Conservation (phyloP, 371 early-diverging fungal species). For the Rhizopus arrhizus region DNA sequence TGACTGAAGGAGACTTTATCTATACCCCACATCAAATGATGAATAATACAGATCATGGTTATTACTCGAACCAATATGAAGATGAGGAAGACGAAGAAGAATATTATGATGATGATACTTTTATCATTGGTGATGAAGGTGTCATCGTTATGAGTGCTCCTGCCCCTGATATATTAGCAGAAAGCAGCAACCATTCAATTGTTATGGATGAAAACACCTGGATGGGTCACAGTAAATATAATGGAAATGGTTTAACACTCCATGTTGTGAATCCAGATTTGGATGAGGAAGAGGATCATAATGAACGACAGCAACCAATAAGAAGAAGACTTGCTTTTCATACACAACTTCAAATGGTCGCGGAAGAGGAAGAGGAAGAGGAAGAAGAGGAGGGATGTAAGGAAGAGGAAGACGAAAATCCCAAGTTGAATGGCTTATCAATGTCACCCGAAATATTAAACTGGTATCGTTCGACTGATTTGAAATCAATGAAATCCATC, state of each 20-base stretch:
- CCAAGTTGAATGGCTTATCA: slow-evolving; percentile 20
- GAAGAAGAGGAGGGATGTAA: slow-evolving; percentile 1
- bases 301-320: not conserved
- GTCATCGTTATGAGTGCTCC: slow-evolving; percentile 36
- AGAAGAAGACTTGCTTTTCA: slow-evolving; percentile 14
- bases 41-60: not conserved
- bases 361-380: slow-evolving; percentile 32
- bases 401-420: not conserved
- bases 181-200: not conserved
- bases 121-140: slow-evolving; percentile 34
- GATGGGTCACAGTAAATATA: slow-evolving; percentile 41
- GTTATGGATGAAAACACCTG: slow-evolving; percentile 51
- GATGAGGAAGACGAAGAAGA: slow-evolving; percentile 16
- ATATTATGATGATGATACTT: slow-evolving; percentile 31
- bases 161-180: slow-evolving; percentile 26
- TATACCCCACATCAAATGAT: slow-evolving; percentile 53
- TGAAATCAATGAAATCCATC: slow-evolving; percentile 3
- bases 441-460: slow-evolving; percentile 42
- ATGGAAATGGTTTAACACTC: slow-evolving; percentile 20
- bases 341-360: slow-evolving; percentile 25
- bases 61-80: slow-evolving; percentile 7
- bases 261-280: slow-evolving; percentile 34
- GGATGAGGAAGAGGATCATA: slow-evolving; percentile 14
- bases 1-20: slow-evolving; percentile 55
- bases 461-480: slow-evolving; percentile 41